Evolutionary conservation across 768 basidiomycete genomes (phyloP).

Genomic region (Clavaria fumosa): DNA sequence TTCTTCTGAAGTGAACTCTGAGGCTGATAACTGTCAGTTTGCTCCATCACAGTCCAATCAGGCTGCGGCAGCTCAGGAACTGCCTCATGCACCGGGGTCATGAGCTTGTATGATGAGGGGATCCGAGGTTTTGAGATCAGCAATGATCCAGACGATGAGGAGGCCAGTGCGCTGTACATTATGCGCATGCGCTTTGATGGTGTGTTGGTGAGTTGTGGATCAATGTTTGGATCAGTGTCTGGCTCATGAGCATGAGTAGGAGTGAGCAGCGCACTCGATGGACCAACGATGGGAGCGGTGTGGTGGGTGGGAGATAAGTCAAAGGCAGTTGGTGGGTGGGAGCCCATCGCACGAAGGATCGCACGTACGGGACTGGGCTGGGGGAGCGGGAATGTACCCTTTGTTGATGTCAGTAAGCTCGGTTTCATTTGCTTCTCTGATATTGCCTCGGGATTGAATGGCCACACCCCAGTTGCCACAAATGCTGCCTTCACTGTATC

Average conservation of each 20-base stretch:
- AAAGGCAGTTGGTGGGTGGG: neutral
- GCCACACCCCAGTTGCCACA: constrained; percentile 12
- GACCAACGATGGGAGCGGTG: neutral
- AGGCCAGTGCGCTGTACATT: neutral
- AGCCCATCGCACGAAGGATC: neutral
- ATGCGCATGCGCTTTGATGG: constrained; percentile 1
- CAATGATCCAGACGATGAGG: neutral
- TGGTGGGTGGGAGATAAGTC: neutral
- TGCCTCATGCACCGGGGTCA: neutral
- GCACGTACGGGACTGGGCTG: constrained; percentile 9
- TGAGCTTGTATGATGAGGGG: neutral
- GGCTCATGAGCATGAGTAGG: neutral
- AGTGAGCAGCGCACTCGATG: too few species aligned
- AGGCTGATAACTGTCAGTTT: neutral
- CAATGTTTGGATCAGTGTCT: neutral
- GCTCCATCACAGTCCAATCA: too few species aligned
- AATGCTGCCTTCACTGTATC: constrained; percentile 14
- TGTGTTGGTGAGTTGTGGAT: neutral
- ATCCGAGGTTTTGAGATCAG: neutral
- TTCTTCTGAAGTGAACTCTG: neutral
- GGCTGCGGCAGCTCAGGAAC: neutral
- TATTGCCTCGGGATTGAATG: constrained; percentile 13
- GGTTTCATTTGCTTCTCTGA: constrained; percentile 13
- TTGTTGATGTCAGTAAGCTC: constrained; percentile 11
- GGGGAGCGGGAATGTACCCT: constrained; percentile 9